Evolutionary conservation across 805 yeast species (phyloP).

Genomic region (Candida piceae): DNA sequence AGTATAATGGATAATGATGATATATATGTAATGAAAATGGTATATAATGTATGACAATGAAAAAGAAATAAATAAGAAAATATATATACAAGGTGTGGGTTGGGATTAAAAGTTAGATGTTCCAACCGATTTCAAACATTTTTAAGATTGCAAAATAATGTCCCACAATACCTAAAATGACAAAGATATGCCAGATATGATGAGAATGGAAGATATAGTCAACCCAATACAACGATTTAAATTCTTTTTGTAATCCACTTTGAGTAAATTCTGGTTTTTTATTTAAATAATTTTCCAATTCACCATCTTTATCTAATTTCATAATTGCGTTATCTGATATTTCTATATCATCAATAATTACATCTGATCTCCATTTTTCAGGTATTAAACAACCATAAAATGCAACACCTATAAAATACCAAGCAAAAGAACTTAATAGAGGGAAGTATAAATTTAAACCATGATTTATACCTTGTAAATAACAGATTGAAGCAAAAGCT

Average conservation of each 20-base stretch:
- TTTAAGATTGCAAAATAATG: slow-evolving; percentile 77
- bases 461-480: slow-evolving; percentile 48
- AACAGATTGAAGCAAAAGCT: slow-evolving; percentile 54
- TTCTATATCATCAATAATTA: slow-evolving; percentile 42
- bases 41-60: too few species aligned
- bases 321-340: slow-evolving; percentile 30
- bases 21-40: too few species aligned
- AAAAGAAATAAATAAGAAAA: too few species aligned
- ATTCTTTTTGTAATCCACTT: slow-evolving; percentile 19
- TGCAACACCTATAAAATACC: slow-evolving; percentile 78
- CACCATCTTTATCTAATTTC: slow-evolving; percentile 24
- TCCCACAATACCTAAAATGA: slow-evolving; percentile 81
- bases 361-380: slow-evolving; percentile 79
- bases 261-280: slow-evolving; percentile 33
- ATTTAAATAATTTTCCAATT: slow-evolving; percentile 35
- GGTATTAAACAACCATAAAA: slow-evolving; percentile 87
- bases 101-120: too few species aligned
- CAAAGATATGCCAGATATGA: slow-evolving; percentile 91
- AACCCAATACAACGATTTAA: slow-evolving; percentile 75
- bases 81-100: too few species aligned
- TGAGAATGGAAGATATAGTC: slow-evolving; percentile 75
- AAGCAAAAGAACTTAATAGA: slow-evolving; percentile 60
- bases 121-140: slow-evolving; percentile 44
- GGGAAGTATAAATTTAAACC: slow-evolving; percentile 61
- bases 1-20: not conserved